phyloP scores from a whole-genome alignment of 495 filamentous ascomycete species.

The Penicillium pancosmium region DNA sequence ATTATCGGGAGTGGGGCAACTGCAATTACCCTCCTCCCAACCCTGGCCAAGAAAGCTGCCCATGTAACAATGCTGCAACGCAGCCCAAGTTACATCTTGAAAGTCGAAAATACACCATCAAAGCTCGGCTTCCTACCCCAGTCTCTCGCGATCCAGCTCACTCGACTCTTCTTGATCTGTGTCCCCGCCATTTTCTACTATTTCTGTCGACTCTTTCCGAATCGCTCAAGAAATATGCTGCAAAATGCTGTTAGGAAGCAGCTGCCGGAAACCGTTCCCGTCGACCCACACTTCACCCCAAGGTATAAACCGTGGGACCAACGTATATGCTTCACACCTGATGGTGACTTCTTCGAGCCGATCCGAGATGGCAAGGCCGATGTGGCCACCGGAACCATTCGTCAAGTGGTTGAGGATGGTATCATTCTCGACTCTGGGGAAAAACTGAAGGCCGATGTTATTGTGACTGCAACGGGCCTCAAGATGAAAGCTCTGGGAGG shows the following conservation, averaged over 20 bases:
- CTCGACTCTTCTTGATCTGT: constrained; percentile 35
- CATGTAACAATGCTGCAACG: constrained; percentile 51
- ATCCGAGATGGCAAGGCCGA: constrained; percentile 17
- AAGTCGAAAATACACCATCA: constrained; percentile 32
- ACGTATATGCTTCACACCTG: constrained; percentile 32
- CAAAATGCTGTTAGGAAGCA: constrained; percentile 32
- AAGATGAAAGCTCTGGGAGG: constrained; percentile 36
- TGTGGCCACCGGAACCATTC: constrained; percentile 48
- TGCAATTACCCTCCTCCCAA: constrained; percentile 45
- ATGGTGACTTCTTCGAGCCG: constrained; percentile 9
- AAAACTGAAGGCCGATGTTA: constrained; percentile 59
- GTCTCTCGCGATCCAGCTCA: constrained; percentile 30
- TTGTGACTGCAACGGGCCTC: constrained; percentile 66
- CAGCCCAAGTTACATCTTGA: constrained; percentile 54
- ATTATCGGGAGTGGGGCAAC: constrained; percentile 56
- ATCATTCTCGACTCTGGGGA: constrained; percentile 57
- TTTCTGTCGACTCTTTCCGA: constrained; percentile 56
- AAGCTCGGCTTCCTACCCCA: constrained; percentile 24
- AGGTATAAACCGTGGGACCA: constrained; percentile 69
- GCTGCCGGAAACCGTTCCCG: constrained; percentile 52
- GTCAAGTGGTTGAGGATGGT: constrained; percentile 52
- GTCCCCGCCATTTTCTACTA: constrained; percentile 37
- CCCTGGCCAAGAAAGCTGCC: constrained; percentile 33
- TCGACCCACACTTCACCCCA: constrained; percentile 69
- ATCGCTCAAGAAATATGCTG: constrained; percentile 40